Base-by-base conservation (phyloP, 1,139 yeast species). In the Zygosaccharomyces sapae region DNA sequence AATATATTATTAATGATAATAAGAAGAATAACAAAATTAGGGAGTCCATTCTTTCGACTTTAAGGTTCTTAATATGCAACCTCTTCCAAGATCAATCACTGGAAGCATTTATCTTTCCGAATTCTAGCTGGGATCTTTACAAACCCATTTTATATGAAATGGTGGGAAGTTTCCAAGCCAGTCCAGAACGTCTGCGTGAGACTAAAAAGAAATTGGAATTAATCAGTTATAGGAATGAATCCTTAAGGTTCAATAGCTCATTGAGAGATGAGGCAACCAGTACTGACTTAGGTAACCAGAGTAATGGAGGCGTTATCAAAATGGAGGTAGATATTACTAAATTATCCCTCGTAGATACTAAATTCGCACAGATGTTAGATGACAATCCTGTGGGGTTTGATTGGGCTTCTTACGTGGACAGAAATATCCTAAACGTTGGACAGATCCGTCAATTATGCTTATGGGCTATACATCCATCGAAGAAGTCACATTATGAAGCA, bases 101-200 rank as follows among this genome's bases (percentile, higher is more conserved):
- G 9, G 89, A 86, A 57, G 76, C 83, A 4, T 88, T 89, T 57
- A 80, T 89, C n/a, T 74, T 86, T 34, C 95, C 96, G 0, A 76
- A 58, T 27, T 53, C 63, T 20, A 63, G 74, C 45, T 89, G 97
- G 97, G 71, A 75, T 10, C 61, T 75, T 5, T 68, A 86, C 43
- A 81, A 81, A 41, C 73, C 77, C 1, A 76, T 79, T 9, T 62
- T 86, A 54, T 70, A 64, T 59, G 76, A 63, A 38, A 68, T 71
- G n/a, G 58, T 74, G 45, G 52, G 48, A 20, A 69, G 62, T 43
- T 54, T 56, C 39, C 70, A 66, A 52, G 68, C 66, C 39, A 70
- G 43, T n/a, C 25, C 50, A 20, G 55, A 49, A 5, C 29, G 38
- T 16, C 48, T 39, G 5, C 25, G 69, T 33, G 70, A 70, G 12